Conservation (phyloP, 1,139 yeast genomes). For the Candida sp. region DNA sequence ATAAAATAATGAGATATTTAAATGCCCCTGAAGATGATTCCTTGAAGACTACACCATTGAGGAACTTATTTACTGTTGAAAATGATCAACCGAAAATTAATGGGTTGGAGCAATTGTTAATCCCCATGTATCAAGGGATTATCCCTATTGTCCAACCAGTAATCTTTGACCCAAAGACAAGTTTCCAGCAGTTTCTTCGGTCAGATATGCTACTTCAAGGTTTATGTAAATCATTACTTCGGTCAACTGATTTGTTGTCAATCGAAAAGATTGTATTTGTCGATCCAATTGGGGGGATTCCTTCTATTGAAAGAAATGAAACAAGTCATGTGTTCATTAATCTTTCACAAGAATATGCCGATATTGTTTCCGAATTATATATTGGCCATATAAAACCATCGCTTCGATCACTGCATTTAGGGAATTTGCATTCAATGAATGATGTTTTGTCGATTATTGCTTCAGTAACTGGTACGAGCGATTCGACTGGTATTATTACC, state of each 20-base stretch:
- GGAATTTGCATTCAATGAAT: slow-evolving; percentile 55
- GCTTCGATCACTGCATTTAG: slow-evolving; percentile 48
- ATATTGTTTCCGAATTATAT: slow-evolving; percentile 58
- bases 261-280: slow-evolving; percentile 80
- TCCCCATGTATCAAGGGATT: slow-evolving; percentile 42
- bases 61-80: slow-evolving; percentile 23
- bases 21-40: slow-evolving; percentile 23
- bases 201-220: slow-evolving; percentile 31
- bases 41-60: slow-evolving; percentile 22
- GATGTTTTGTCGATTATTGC: slow-evolving; percentile 29
- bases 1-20: slow-evolving; percentile 23
- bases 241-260: slow-evolving; percentile 34
- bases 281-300: slow-evolving; percentile 86
- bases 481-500: slow-evolving; percentile 42
- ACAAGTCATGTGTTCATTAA: slow-evolving; percentile 89
- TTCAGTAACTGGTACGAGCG: slow-evolving; percentile 31
- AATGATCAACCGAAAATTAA: slow-evolving; percentile 13
- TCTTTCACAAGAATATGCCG: slow-evolving; percentile 75
- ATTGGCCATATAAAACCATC: slow-evolving; percentile 48
- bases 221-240: slow-evolving; percentile 23
- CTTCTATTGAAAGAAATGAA: slow-evolving; percentile 75
- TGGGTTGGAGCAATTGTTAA: slow-evolving; percentile 30
- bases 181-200: slow-evolving; percentile 26
- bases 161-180: slow-evolving; percentile 37
- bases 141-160: slow-evolving; percentile 66